These are phyloP conservation scores for Phytopythium kandeliae DNA, from an alignment of 352 stramenopile genomes.

Conservation along the genomic window DNA sequence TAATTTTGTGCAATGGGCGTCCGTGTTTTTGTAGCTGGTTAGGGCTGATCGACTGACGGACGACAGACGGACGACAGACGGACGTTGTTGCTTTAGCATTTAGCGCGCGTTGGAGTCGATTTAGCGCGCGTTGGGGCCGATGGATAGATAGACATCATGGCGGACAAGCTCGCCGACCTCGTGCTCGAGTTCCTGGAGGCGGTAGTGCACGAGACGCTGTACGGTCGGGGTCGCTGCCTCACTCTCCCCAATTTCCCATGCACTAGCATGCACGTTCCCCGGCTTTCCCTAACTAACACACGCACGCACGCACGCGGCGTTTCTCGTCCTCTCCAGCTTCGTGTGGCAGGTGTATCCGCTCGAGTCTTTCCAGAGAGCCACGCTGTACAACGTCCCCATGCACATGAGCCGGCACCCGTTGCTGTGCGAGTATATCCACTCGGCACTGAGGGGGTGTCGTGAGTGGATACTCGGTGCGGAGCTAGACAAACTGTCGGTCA, in stretches of 20 bases:
- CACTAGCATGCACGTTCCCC: neutral
- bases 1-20: no score
- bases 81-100: no score
- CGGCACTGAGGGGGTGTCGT: constrained; percentile 58
- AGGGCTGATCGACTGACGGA: no score
- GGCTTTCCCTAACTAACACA: neutral
- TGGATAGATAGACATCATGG: neutral
- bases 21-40: no score
- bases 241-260: no score
- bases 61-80: no score
- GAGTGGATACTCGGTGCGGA: constrained; percentile 53
- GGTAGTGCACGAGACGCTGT: constrained; percentile 76
- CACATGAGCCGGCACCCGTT: constrained; percentile 70
- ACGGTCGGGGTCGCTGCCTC: constrained; percentile 6
- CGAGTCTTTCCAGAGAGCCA: constrained; percentile 60
- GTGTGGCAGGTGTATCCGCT: constrained; percentile 43
- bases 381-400: constrained; percentile 72
- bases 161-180: constrained; percentile 37
- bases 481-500: constrained; percentile 59
- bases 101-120: no score
- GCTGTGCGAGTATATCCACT: constrained; percentile 75
- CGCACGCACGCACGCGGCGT: neutral
- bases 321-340: constrained; percentile 25
- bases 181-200: constrained; percentile 78
- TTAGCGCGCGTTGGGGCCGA: no score